These are phyloP conservation scores for Yarrowia osloensis DNA, from an alignment of 805 yeast species.

Conservation along the genomic window DNA sequence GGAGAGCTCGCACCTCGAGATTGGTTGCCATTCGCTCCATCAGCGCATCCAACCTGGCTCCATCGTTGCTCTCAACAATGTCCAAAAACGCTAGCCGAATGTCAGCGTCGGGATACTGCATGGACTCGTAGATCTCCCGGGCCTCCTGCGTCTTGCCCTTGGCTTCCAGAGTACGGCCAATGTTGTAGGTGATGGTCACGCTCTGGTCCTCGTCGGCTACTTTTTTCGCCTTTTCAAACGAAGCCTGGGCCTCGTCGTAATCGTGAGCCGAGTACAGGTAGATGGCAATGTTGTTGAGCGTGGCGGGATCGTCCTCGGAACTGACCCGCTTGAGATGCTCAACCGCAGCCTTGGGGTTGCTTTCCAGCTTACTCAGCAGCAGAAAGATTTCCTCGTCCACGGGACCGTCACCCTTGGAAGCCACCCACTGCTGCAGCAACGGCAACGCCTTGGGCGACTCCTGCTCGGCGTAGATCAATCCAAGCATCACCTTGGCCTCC, in stretches of 20 bases:
- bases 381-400: slow-evolving; percentile 34
- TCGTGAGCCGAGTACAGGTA: slow-evolving; percentile 69
- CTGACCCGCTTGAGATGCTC: slow-evolving; percentile 11
- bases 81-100: slow-evolving; percentile 68
- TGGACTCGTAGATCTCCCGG: slow-evolving; percentile 57
- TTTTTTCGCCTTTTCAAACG: slow-evolving; percentile 54
- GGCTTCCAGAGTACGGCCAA: slow-evolving; percentile 72
- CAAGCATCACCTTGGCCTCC: slow-evolving; percentile 70
- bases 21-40: slow-evolving; percentile 58
- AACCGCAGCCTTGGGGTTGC: slow-evolving; percentile 48
- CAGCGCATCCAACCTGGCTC: slow-evolving; percentile 55
- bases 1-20: slow-evolving; percentile 84
- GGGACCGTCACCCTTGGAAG: slow-evolving; percentile 3
- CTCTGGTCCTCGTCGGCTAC: slow-evolving; percentile 30
- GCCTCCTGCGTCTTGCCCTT: slow-evolving; percentile 46
- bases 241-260: slow-evolving; percentile 56
- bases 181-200: slow-evolving; percentile 63
- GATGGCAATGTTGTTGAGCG: slow-evolving; percentile 82
- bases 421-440: slow-evolving; percentile 21
- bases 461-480: slow-evolving; percentile 64
- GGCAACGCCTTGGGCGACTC: slow-evolving; percentile 35
- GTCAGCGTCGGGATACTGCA: slow-evolving; percentile 73
- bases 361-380: slow-evolving; percentile 72
- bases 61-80: slow-evolving; percentile 48
- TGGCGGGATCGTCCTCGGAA: slow-evolving; percentile 62